Evolutionary conservation across 345 rosid genomes (phyloP), one percentile per base, ranked within the genome.

Genomic region (Aquilaria yunnanensis): DNA sequence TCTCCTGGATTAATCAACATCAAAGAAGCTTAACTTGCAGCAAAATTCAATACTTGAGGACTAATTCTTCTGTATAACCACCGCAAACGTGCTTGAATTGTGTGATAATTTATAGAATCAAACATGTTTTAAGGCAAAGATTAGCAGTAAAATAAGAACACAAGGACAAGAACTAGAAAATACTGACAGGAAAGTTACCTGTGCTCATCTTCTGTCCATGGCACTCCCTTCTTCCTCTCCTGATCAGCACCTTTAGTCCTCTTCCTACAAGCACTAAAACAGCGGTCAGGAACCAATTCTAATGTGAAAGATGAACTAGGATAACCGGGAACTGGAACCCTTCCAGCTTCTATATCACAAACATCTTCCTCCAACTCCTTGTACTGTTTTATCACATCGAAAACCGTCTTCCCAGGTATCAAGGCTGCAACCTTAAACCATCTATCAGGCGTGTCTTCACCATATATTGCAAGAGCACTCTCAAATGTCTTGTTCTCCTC

Each of bases 141-240:
- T 29, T 32, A 16, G 10, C 31, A 23, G 23, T 23, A 23, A 23
- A 23, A 23, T 23, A 23, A 23, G 23, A 23, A 23, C 23, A 23
- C 23, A 23, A 23, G 23, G 23, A 23, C 23, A 23, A 23, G 23
- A 23, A 23, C 23, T 23, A 23, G 23, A 23, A 6, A 61, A 46
- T 14, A 32, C 45, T 51, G 10, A 11, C 6, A 53, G 6, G 45
- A 14, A 41, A 6, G 9, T 46, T 45, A 90, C 99, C 96, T 88
- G 84, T 94, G 99, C 56, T 94, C 99, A 46, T 88, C 97, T 70
- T 94, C 89, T 13, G 99, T 94, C 99, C 99, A 94, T 4, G 96
- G 97, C n/a, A 88, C 88, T 2, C 97, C 99, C 66, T 86, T 94
- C 78, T 85, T 90, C 65, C 96, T 82, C 60, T 86, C 96, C 10